Evolutionary conservation across 352 stramenopile species (phyloP).

Genomic region (Pythium dissimile): DNA sequence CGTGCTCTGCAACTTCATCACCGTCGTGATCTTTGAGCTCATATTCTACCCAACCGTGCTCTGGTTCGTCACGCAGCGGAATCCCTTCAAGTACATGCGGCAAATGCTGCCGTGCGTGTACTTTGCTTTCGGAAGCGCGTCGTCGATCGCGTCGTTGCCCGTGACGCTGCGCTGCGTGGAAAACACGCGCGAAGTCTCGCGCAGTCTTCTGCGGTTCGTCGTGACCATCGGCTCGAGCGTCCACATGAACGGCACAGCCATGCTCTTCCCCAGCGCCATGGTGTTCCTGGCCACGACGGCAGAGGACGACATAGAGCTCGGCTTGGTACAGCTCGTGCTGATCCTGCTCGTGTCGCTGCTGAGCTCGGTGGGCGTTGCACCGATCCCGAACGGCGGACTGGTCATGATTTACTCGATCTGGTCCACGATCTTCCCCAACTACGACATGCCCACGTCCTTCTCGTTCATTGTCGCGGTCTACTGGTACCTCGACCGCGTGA

Average conservation of each 20-base stretch:
- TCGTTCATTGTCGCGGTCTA: conserved; percentile 72
- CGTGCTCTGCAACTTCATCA: conserved; percentile 48
- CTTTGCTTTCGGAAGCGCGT: conserved; percentile 67
- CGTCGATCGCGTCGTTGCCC: conserved; percentile 62
- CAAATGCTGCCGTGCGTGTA: conserved; percentile 57
- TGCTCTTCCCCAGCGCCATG: conserved; percentile 66
- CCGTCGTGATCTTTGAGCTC: conserved; percentile 44
- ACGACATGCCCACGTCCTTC: conserved; percentile 54
- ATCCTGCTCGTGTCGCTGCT: conserved; percentile 63
- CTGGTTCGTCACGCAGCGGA: conserved; percentile 39
- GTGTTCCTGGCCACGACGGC: conserved; percentile 65
- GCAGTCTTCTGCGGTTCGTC: conserved; percentile 58
- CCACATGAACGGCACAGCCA: conserved; percentile 77
- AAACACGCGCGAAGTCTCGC: conserved; percentile 52
- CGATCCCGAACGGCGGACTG: conserved; percentile 65
- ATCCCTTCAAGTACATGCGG: conserved; percentile 55
- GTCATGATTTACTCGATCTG: conserved; percentile 79
- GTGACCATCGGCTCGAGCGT: conserved; percentile 65
- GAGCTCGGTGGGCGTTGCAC: conserved; percentile 52
- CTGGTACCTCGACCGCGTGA: conserved; percentile 69
- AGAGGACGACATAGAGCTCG: conserved; percentile 32
- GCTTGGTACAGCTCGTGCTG: conserved; percentile 45
- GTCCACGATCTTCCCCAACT: conserved; percentile 58
- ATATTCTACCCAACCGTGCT: conserved; percentile 54
- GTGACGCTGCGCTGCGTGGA: conserved; percentile 66